phyloP scores from a whole-genome alignment of 208 protist genomes.

The Strigomonas culicis region DNA sequence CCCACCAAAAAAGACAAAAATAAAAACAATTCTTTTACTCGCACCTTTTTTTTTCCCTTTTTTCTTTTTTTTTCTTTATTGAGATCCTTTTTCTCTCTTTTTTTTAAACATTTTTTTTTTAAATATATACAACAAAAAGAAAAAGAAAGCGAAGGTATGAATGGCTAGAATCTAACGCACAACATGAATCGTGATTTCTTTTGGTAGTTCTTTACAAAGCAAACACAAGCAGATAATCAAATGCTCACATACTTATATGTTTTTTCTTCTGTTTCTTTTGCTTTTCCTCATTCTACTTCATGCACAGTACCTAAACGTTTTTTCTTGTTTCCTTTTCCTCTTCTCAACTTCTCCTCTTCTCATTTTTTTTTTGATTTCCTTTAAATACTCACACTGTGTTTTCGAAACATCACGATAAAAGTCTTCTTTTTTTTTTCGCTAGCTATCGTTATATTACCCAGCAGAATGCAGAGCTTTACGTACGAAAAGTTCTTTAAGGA shows the following conservation, averaged over 20 bases:
- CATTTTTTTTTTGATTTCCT: neutral
- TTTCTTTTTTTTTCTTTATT: constrained; percentile 18
- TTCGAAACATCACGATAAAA: no score
- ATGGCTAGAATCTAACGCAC: neutral
- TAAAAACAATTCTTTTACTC: constrained; percentile 2
- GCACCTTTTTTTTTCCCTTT: neutral
- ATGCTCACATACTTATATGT: neutral
- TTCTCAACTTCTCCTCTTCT: no score
- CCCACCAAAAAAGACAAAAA: constrained; percentile 2
- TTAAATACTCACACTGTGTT: no score
- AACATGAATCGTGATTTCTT: neutral
- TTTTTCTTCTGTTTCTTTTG: constrained; percentile 11
- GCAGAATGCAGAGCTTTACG: neutral
- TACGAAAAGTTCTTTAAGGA: neutral
- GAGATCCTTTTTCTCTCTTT: neutral
- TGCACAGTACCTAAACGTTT: neutral
- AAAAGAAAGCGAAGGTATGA: neutral
- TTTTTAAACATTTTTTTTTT: constrained; percentile 7
- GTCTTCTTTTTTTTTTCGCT: no score
- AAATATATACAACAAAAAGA: neutral
- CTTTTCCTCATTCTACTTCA: neutral
- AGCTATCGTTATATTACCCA: no score
- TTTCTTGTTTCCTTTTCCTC: neutral
- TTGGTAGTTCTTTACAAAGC: neutral
- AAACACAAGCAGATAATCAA: neutral